Evolutionary conservation across 345 rosid genomes (phyloP).

Genomic region (Adansonia digitata): DNA sequence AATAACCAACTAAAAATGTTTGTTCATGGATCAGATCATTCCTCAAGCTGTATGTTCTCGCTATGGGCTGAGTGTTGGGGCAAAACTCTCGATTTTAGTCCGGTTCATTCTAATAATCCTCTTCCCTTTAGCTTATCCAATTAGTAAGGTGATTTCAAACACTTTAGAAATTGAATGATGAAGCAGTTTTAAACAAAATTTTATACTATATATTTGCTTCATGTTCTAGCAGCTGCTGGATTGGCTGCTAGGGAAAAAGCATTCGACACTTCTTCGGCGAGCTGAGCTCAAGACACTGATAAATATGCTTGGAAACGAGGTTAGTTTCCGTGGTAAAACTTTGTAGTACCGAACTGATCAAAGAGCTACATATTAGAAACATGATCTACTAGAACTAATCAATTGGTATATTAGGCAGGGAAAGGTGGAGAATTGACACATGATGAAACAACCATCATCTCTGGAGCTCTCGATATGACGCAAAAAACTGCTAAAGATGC

Average conservation of each 20-base stretch:
- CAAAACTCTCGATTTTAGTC: conserved; percentile 60
- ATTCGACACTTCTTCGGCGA: conserved; percentile 63
- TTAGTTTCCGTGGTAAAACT: no score
- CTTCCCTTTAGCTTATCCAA: conserved; percentile 76
- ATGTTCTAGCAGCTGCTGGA: conserved; percentile 53
- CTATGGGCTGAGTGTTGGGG: conserved; percentile 76
- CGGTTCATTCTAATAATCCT: conserved; percentile 55
- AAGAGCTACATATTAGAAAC: no score
- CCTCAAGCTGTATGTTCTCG: conserved; percentile 89
- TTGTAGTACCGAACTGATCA: no score
- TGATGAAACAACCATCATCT: conserved; percentile 75
- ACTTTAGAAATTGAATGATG: background rate
- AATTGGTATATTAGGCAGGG: conserved; percentile 47
- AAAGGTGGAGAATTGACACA: conserved; percentile 86
- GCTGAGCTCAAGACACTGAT: conserved; percentile 79
- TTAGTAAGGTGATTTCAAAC: conserved; percentile 55
- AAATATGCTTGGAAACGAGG: conserved; percentile 79
- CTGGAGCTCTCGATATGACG: conserved; percentile 78
- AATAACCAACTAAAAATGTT: no score
- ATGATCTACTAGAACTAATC: no score
- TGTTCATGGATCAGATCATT: conserved; percentile 57
- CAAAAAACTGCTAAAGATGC: conserved; percentile 82
- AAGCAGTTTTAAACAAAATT: no score
- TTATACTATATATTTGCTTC: no score
- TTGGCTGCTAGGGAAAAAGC: conserved; percentile 66